A percentile compares a stretch with the other conserved stretches of the same genome.
Conservation (phyloP, 371 early-diverging fungal genomes). For the Mucor velutinosus region DNA sequence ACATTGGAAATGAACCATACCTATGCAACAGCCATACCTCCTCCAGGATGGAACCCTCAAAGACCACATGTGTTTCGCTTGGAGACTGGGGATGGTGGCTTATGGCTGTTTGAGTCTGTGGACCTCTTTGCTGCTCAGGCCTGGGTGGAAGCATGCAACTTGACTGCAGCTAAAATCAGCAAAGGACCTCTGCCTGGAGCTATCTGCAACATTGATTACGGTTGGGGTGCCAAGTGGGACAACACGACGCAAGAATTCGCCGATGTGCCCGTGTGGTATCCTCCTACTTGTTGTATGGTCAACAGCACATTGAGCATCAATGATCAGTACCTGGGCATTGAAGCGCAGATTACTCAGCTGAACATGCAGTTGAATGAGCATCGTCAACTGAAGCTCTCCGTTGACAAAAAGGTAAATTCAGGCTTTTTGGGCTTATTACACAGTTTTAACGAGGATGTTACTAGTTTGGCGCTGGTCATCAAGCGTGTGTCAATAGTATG, state of each 20-base stretch:
- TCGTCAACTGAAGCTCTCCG: constrained; percentile 9
- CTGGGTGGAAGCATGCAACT: constrained; percentile 32
- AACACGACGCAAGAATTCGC: not conserved
- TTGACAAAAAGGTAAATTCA: constrained; percentile 18
- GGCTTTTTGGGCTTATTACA: too few species aligned
- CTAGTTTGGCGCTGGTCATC: constrained; percentile 7
- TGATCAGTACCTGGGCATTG: constrained; percentile 18
- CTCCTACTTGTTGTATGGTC: constrained; percentile 31
- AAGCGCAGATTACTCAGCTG: constrained; percentile 8
- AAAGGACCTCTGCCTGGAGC: constrained; percentile 35
- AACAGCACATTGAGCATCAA: constrained; percentile 12
- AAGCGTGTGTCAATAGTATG: constrained; percentile 6
- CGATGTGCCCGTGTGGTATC: constrained; percentile 27
- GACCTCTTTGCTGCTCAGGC: constrained; percentile 21
- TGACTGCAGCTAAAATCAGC: constrained; percentile 30
- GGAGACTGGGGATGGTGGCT: constrained; percentile 30
- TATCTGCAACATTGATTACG: constrained; percentile 39
- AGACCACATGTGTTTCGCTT: constrained; percentile 34
- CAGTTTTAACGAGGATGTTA: too few species aligned
- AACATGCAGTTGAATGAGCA: constrained; percentile 20
- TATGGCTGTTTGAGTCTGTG: constrained; percentile 37
- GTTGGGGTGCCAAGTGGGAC: constrained; percentile 25
- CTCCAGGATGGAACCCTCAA: constrained; percentile 28
- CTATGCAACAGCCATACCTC: constrained; percentile 24
- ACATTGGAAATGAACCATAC: constrained; percentile 21